Evolutionary conservation across 495 filamentous ascomycete species (phyloP), one percentile per base, ranked within the genome.

Genomic region (Penicillium flavigenum): DNA sequence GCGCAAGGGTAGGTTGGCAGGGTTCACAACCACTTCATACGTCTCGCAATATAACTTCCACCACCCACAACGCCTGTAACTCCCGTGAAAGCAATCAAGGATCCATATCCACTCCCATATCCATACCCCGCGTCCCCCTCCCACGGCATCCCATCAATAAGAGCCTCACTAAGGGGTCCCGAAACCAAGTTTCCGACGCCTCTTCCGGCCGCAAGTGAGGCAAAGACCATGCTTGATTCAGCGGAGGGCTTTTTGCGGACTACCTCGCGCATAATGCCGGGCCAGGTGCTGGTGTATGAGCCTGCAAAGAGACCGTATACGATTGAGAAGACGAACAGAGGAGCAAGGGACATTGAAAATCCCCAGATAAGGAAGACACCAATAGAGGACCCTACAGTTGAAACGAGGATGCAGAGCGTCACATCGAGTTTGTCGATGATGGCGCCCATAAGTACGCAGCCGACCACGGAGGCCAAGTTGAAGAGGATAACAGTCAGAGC

Each of bases 311-410:
- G 63, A 1, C 87, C 87, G 58, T 85, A 88, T 2, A 83, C 49
- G 14, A 89, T 58, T 14, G 73, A 77, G 58, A 89, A 89, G 14
- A 82, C 48, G 50, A 79, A 82, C 20, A 89, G 64, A 29, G 80
- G 70, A 0, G 83, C 64, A 14, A 86, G 58, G 5, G 72, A 76
- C 0, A 67, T 69, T 0, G 83, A 74, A 17, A 89, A 66, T 0
- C 86, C 86, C 86, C 87, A 89, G 31, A 88, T 60, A 3, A 88
- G 34, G 56, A 89, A 86, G 1, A 86, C 79, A 0, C 77, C 70
- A 4, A 82, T 17, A 3, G 79, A 69, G n/a, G 81, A 73, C 0
- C 80, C 85, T 2, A 80, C 44, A 5, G 81, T 77, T 0, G 78
- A 80, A 3, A 86, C 51, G 1, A 85, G 61, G 22, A 88, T 76